These are phyloP conservation scores for Serpula lacrymans DNA, from an alignment of 768 basidiomycete species.

Conservation along the genomic window DNA sequence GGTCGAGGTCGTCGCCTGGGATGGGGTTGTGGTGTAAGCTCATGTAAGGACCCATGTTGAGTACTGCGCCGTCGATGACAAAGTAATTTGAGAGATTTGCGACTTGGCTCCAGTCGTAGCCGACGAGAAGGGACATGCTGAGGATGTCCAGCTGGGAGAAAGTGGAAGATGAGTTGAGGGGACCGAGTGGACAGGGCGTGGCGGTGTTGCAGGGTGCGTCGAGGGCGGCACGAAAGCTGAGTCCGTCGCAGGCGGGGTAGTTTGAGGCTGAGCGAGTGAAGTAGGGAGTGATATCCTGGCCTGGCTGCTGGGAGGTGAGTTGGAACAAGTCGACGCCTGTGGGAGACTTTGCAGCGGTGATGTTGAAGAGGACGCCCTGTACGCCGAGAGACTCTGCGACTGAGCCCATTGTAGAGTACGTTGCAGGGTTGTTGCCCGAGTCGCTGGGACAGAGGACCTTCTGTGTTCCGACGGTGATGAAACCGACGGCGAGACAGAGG, in stretches of 20 bases:
- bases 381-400: slow-evolving; percentile 66
- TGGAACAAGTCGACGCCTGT: slow-evolving; percentile 53
- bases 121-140: slow-evolving; percentile 67
- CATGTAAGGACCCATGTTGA: slow-evolving; percentile 90
- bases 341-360: slow-evolving; percentile 47
- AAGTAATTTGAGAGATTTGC: slow-evolving; percentile 67
- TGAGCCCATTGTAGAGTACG: slow-evolving; percentile 55
- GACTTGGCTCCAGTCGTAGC: slow-evolving; percentile 92
- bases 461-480: slow-evolving; percentile 92
- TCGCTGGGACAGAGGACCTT: slow-evolving; percentile 82
- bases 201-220: slow-evolving; percentile 67
- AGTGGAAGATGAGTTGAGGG: slow-evolving; percentile 54
- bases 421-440: slow-evolving; percentile 36
- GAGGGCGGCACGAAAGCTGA: slow-evolving; percentile 64
- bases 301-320: slow-evolving; percentile 55
- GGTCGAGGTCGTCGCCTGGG: slow-evolving; percentile 74
- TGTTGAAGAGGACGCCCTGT: slow-evolving; percentile 74
- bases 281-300: slow-evolving; percentile 86
- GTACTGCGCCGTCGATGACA: slow-evolving; percentile 90
- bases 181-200: slow-evolving; percentile 64
- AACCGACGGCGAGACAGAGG: slow-evolving; percentile 79
- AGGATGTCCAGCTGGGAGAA: slow-evolving; percentile 58
- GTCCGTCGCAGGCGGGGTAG: slow-evolving; percentile 61
- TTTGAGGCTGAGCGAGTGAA: slow-evolving; percentile 71
- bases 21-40: slow-evolving; percentile 64